A percentile compares a stretch with the other conserved stretches of the same genome.
These are phyloP conservation scores for Astrocystis sublimbata DNA, from an alignment of 495 filamentous ascomycete species.

Conservation along the genomic window DNA sequence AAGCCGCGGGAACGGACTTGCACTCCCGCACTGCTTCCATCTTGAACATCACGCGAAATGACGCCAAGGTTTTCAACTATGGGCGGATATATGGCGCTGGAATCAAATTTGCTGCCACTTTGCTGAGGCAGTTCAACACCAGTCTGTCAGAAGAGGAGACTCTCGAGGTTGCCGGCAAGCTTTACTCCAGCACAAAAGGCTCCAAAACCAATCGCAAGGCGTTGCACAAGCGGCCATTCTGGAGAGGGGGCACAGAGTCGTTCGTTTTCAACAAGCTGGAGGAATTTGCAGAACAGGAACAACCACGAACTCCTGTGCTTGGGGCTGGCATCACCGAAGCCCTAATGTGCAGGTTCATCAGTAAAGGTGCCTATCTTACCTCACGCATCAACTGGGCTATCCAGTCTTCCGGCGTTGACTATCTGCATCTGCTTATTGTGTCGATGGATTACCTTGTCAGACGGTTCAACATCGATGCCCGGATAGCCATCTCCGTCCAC, in stretches of 20 bases:
- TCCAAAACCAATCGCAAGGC: conserved; percentile 67
- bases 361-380: conserved; percentile 89
- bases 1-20: conserved; percentile 88
- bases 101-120: conserved; percentile 84
- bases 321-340: conserved; percentile 97
- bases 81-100: conserved; percentile 97
- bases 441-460: conserved; percentile 91
- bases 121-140: conserved; percentile 93
- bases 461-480: conserved; percentile 80
- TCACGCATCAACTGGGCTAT: conserved; percentile 99
- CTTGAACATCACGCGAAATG: conserved; percentile 87
- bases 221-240: conserved; percentile 76
- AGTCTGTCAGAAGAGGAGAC: conserved; percentile 74
- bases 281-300: conserved; percentile 93
- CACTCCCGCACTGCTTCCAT: conserved; percentile 93
- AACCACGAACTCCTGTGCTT: conserved; percentile 88
- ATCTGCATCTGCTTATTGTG: conserved; percentile 91
- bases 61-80: conserved; percentile 98
- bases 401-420: conserved; percentile 95
- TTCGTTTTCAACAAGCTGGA: conserved; percentile 98
- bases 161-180: conserved; percentile 67
- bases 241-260: conserved; percentile 94
- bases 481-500: conserved; percentile 91
- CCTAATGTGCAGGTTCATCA: conserved; percentile 81
- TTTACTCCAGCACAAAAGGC: conserved; percentile 91